Evolutionary conservation across 2,329 filamentous ascomycete genomes (phyloP), one percentile per base, ranked within the genome.

Genomic region (Venturia nashicola): DNA sequence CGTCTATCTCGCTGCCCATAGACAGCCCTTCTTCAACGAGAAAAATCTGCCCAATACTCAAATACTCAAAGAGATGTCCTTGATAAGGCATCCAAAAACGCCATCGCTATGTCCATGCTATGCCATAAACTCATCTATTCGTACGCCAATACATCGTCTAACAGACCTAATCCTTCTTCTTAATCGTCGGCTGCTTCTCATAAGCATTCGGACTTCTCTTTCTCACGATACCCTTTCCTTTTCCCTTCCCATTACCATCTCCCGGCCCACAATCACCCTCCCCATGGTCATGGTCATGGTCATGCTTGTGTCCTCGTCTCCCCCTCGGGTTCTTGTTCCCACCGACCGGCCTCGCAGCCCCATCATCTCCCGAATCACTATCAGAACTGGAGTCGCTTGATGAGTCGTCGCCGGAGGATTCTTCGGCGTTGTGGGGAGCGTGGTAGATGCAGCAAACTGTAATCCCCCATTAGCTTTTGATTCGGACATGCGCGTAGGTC

Each of bases 371-470:
- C 0, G 81, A 83, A 48, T 76, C 76, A 32, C 71, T 73, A 40
- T 81, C 79, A 7, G 78, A 79, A 8, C 76, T 79, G 27, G 80
- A 82, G 51, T 62, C 54, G 43, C 44, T 55, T 16, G 80, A 82
- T 0, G 80, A 84, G 3, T 83, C 85, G 61, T 79, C 78, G 65
- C 87, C 85, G 68, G 86, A 84, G 68, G 87, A 91, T 40, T 89
- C 94, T 74, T 97, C 93, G 73, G 89, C 91, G 4, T 91, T 84
- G 68, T 88, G 89, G 7, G 91, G 87, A 66, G 89, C 89, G 78
- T 97, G 93, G 77, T 97, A 99, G 75, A 99, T 99, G 75, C 94
- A 99, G 82, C 94, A 99, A n/a, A 97, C 94, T 96, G 61, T 9
- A 59, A 40, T 40, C 18, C n/a, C 40, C 7, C 3, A 11, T 62